Evolutionary conservation across 768 basidiomycete species (phyloP), one percentile per base, ranked within the genome.

Genomic region (Tephrocybe sp.): DNA sequence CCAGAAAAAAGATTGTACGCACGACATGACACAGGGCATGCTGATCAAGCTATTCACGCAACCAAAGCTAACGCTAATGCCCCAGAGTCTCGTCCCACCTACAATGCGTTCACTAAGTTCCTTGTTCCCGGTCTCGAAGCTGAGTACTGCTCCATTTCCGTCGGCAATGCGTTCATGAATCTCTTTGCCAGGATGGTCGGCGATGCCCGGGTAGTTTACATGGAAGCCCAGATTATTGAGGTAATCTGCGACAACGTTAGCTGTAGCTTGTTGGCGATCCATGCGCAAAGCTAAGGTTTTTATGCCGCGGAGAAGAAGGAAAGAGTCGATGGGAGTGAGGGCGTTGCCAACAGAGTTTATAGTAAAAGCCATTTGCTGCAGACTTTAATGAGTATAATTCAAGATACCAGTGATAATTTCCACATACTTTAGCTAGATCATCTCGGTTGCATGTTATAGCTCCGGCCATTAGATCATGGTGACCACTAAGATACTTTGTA

Each of bases 1-100:
- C 31, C 31, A 46, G 22, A 17, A 39, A 23, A n/a, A 51, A 45
- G 48, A 60, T 20, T 53, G 48, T 47, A 89, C 95, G 73, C 69
- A 98, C 96, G 94, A 97, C 97, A 99, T 98, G 60, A 92, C 84
- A 67, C 97, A 98, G 33, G 97, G 97, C 96, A 99, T 98, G 57
- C 90, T 93, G 71, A 98, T 98, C 67, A 99, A 67, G 63, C 91
- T 93, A 73, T 99, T 99, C 54, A 99, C 95, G 58, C 91, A 94
- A 30, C 97, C 97, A 63, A 99, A 99, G 65, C 92, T 94, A 60
- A 99, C 97, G 55, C 89, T 92, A 63, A 99, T 98, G 16, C 95
- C 92, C 95, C 96, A 99, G 22, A 99, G 73, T 47, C 93, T 79
- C 13, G 97, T 91, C 0, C 86, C 89, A 5, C 88, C 96, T 8